phyloP scores from a whole-genome alignment of 257 asterid species.

The Ballota nigra region DNA sequence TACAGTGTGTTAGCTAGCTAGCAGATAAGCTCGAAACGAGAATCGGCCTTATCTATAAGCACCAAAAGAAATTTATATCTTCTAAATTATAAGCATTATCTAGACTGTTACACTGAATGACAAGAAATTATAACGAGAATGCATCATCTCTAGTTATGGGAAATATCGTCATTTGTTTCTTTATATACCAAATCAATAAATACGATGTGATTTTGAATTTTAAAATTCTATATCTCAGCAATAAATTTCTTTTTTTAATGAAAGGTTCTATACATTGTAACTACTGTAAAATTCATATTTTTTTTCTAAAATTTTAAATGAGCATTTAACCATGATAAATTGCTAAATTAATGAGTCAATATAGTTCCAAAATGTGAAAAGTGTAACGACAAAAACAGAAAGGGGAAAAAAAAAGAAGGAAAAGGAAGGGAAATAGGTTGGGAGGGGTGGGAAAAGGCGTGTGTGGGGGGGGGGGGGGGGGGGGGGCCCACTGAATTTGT shows the following conservation, averaged over 20 bases:
- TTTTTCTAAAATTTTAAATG: too few species aligned
- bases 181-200: background rate
- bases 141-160: too few species aligned
- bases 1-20: background rate
- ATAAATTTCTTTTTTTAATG: too few species aligned
- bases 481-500: slow-evolving; percentile 30
- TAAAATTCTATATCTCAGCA: too few species aligned
- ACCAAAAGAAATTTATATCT: background rate
- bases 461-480: slow-evolving; percentile 24
- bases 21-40: background rate
- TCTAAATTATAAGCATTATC: too few species aligned
- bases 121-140: background rate
- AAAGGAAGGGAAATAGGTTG: background rate
- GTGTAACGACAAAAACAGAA: slow-evolving; percentile 1
- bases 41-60: background rate
- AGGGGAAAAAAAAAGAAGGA: background rate
- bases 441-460: background rate
- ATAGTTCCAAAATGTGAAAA: background rate
- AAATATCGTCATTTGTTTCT: too few species aligned
- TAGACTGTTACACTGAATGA: background rate
- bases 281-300: background rate
- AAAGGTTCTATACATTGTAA: background rate
- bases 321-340: too few species aligned
- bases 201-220: too few species aligned
- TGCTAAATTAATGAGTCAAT: background rate